Percentiles rank a stretch among this genome's conserved stretches.
These are phyloP conservation scores for Lasiodiplodia theobromae DNA, from an alignment of 2,329 filamentous ascomycete genomes.

Conservation along the genomic window DNA sequence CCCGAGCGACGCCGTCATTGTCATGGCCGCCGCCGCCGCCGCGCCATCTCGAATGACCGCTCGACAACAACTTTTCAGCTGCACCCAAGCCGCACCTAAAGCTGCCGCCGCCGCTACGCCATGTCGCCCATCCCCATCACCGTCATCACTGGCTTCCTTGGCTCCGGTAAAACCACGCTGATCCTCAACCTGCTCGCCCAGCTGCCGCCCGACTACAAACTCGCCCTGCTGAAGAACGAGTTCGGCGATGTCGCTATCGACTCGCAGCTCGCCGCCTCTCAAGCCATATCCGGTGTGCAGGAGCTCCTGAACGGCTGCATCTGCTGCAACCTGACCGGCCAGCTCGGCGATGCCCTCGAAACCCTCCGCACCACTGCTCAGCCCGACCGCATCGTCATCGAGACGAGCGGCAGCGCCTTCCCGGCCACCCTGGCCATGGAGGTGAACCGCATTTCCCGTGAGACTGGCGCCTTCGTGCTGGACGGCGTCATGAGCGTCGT, in stretches of 20 bases:
- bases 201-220: conserved; percentile 83
- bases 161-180: conserved; percentile 94
- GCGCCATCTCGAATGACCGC: conserved; percentile 3
- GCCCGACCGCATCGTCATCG: conserved; percentile 90
- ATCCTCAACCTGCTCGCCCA: conserved; percentile 94
- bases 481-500: conserved; percentile 91
- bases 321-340: conserved; percentile 97
- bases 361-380: conserved; percentile 68
- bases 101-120: neutral
- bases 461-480: conserved; percentile 73
- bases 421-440: conserved; percentile 91
- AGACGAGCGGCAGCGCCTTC: conserved; percentile 84
- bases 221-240: conserved; percentile 97
- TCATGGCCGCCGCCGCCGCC: neutral
- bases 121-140: conserved; percentile 78
- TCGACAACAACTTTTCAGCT: conserved; percentile 27
- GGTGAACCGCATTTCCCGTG: conserved; percentile 78
- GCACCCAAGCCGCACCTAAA: neutral
- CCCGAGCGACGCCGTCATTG: neutral
- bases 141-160: conserved; percentile 94
- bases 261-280: conserved; percentile 83
- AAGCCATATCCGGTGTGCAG: conserved; percentile 85
- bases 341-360: conserved; percentile 79
- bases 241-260: conserved; percentile 95
- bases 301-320: conserved; percentile 97